Percentiles rank a stretch among this genome's conserved stretches.
phyloP scores from a whole-genome alignment of 176 grass and related monocot genomes.

The Eragrostis curvula region DNA sequence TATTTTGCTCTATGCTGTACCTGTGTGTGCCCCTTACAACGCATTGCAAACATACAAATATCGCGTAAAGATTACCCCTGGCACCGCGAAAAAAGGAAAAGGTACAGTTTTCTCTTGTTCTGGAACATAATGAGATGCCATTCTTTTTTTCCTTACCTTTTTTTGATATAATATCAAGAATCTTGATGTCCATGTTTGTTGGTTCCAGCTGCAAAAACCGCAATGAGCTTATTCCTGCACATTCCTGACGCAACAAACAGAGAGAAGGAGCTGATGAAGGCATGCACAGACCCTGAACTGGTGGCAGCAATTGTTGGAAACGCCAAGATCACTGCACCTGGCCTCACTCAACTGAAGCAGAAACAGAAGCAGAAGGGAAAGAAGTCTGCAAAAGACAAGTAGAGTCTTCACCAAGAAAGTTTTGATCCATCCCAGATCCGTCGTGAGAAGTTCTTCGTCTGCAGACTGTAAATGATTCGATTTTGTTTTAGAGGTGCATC shows the following conservation, averaged over 20 bases:
- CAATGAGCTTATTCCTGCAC: constrained; percentile 85
- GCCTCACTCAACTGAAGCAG: constrained; percentile 83
- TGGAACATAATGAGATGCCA: background rate
- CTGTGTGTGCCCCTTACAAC: constrained; percentile 87
- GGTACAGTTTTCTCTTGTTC: constrained; percentile 41
- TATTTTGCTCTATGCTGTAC: constrained; percentile 93
- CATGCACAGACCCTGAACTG: constrained; percentile 93
- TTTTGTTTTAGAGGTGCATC: constrained; percentile 1
- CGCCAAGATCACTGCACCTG: constrained; percentile 85
- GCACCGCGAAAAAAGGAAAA: constrained; percentile 97
- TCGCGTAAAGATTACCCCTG: constrained; percentile 93
- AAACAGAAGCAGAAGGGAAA: constrained; percentile 89
- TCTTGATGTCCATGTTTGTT: constrained; percentile 33
- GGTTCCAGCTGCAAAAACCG: constrained; percentile 89
- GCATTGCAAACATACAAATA: constrained; percentile 97
- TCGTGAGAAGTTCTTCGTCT: background rate
- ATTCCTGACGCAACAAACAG: constrained; percentile 72
- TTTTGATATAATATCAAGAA: constrained; percentile 30
- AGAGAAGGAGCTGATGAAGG: constrained; percentile 94
- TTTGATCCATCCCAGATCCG: background rate
- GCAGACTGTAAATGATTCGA: constrained; percentile 16
- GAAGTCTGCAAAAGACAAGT: constrained; percentile 46
- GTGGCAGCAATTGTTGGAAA: constrained; percentile 90
- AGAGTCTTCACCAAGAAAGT: background rate
- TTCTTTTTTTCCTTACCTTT: background rate